phyloP scores from a whole-genome alignment of 768 basidiomycete genomes.

The Pisolithus sp. region DNA sequence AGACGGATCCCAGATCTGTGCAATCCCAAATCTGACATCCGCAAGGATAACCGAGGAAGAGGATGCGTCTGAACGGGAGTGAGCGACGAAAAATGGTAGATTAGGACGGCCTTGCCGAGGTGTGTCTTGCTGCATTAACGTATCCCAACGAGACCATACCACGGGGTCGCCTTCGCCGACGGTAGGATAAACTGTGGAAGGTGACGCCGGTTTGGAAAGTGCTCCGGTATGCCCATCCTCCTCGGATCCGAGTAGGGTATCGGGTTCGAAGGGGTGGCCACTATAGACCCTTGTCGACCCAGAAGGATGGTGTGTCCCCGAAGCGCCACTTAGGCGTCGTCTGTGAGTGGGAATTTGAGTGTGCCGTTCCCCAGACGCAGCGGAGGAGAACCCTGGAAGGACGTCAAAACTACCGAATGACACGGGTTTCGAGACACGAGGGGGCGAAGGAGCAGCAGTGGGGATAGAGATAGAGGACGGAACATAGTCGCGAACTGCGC shows the following conservation, averaged over 20 bases:
- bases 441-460: conserved; percentile 40
- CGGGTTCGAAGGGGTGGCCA: conserved; percentile 11
- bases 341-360: conserved; percentile 8
- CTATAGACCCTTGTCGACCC: conserved; percentile 2
- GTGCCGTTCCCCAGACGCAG: conserved; percentile 5
- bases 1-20: conserved; percentile 41
- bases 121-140: conserved; percentile 12
- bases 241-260: conserved; percentile 13
- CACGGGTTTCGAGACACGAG: conserved; percentile 43
- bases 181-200: conserved; percentile 23
- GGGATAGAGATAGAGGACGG: conserved; percentile 48
- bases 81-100: neutral
- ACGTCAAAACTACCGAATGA: conserved; percentile 39
- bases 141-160: conserved; percentile 31
- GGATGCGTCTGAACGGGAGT: conserved; percentile 31
- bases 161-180: conserved; percentile 25
- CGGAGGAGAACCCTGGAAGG: conserved; percentile 14
- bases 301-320: conserved; percentile 7
- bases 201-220: conserved; percentile 7
- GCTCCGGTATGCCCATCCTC: conserved; percentile 20
- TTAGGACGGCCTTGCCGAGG: conserved; percentile 12
- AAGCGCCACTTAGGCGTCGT: conserved; percentile 7
- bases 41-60: conserved; percentile 47
- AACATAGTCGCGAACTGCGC: conserved; percentile 48
- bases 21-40: conserved; percentile 63